A percentile compares a stretch with the other conserved stretches of the same genome.
phyloP scores from a whole-genome alignment of 2,329 filamentous ascomycete genomes.

The Fusarium sp. region DNA sequence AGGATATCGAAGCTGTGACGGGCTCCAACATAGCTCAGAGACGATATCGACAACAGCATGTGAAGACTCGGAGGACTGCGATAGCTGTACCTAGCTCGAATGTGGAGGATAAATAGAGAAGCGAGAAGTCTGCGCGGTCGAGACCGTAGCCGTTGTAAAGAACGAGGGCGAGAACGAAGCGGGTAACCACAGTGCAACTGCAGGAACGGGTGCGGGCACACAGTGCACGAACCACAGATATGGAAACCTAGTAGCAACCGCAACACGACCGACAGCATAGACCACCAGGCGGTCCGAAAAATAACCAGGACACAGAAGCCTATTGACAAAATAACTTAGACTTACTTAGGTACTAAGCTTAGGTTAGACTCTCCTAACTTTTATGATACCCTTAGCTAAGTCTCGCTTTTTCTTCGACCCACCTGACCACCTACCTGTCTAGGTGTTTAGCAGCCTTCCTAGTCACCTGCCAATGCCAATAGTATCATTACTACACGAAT shows the following conservation, averaged over 20 bases:
- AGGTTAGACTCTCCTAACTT: too few species aligned
- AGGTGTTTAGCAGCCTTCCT: not conserved
- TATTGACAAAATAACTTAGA: too few species aligned
- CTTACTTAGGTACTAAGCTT: too few species aligned
- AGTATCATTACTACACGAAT: conserved; percentile 1
- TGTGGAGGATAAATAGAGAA: conserved; percentile 19
- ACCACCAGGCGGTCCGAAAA: not conserved
- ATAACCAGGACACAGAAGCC: too few species aligned
- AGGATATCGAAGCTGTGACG: not conserved
- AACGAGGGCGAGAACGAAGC: conserved; percentile 24
- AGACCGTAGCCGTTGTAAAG: conserved; percentile 25
- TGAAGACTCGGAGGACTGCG: not conserved
- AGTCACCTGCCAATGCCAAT: not conserved
- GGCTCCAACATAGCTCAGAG: not conserved
- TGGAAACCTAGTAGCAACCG: conserved; percentile 1
- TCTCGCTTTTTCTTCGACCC: too few species aligned
- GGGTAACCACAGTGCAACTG: conserved; percentile 19
- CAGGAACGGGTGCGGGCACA: not conserved
- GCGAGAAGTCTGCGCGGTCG: conserved; percentile 12
- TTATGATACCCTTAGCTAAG: too few species aligned
- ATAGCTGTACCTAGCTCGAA: conserved; percentile 1
- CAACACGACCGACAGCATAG: not conserved
- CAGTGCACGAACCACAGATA: conserved; percentile 16
- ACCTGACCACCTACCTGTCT: not conserved
- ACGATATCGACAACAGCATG: conserved; percentile 8